These are phyloP conservation scores for Phoenix roebelenii DNA, from an alignment of 176 grass and related monocot species.

Conservation along the genomic window DNA sequence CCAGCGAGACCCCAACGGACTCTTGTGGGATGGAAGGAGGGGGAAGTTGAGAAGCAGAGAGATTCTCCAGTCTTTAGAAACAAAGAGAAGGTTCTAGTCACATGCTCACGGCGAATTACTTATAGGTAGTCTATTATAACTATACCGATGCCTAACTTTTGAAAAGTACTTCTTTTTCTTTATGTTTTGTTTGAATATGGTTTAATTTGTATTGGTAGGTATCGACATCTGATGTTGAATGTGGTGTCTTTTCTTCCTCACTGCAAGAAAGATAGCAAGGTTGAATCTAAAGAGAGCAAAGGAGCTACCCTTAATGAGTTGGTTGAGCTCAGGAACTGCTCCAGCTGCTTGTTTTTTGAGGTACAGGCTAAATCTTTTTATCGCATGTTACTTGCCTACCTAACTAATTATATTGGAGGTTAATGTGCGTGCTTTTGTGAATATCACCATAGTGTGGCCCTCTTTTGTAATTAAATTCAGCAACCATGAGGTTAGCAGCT, in stretches of 20 bases:
- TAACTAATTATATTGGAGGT: no score
- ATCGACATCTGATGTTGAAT: conserved; percentile 79
- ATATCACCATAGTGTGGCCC: no score
- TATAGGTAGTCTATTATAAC: conserved; percentile 30
- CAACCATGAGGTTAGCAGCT: no score
- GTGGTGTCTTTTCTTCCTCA: conserved; percentile 69
- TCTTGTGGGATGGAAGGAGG: conserved; percentile 71
- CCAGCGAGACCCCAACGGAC: conserved; percentile 42
- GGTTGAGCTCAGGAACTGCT: conserved; percentile 77
- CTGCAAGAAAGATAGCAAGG: conserved; percentile 91
- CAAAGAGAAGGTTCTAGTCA: conserved; percentile 85
- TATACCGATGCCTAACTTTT: no score
- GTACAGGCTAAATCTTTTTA: conserved; percentile 3
- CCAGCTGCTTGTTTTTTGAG: conserved; percentile 82
- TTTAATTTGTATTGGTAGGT: conserved; percentile 31
- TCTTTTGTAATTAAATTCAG: no score
- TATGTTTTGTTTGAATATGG: background rate
- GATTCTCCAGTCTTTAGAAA: conserved; percentile 41
- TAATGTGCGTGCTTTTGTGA: no score
- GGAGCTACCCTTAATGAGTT: conserved; percentile 66
- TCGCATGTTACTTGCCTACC: background rate
- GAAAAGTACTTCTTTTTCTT: background rate
- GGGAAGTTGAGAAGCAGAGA: background rate
- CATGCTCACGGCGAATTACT: conserved; percentile 79
- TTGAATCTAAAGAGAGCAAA: conserved; percentile 90